Conservation (phyloP, 768 basidiomycete species). For the Strobilomyces dryophilus region DNA sequence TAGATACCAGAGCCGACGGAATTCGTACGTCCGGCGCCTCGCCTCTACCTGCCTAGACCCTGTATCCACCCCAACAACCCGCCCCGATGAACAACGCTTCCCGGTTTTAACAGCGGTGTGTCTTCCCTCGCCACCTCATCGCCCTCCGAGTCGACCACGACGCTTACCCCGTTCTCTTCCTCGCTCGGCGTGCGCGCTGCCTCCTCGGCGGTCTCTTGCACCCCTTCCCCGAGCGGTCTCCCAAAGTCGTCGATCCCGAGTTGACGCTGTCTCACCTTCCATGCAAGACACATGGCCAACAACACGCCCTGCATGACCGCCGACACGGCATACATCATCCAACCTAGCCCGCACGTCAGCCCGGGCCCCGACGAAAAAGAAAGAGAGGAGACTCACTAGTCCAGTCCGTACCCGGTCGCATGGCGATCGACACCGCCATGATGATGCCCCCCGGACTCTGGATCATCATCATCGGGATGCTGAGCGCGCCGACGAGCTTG, state of each 20-base stretch:
- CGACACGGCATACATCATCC: conserved; percentile 77
- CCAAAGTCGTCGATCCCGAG: conserved; percentile 91
- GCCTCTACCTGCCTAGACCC: conserved; percentile 11
- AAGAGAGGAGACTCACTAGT: conserved; percentile 49
- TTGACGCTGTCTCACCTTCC: conserved; percentile 73
- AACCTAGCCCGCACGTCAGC: conserved; percentile 41
- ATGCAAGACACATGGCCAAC: conserved; percentile 79
- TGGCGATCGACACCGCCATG: conserved; percentile 82
- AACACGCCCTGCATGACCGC: conserved; percentile 82
- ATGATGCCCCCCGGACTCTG: conserved; percentile 86
- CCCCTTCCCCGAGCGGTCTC: conserved; percentile 36
- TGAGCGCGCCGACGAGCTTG: conserved; percentile 87
- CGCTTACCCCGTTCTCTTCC: conserved; percentile 12
- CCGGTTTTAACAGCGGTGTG: conserved; percentile 23
- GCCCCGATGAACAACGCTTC: conserved; percentile 15
- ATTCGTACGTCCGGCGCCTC: not conserved
- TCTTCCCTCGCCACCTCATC: conserved; percentile 12
- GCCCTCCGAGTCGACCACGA: conserved; percentile 18
- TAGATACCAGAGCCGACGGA: too few relatives aligned
- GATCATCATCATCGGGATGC: conserved; percentile 94
- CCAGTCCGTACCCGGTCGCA: conserved; percentile 81
- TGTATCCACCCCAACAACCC: conserved; percentile 25
- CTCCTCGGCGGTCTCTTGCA: not conserved
- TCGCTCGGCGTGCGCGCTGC: not conserved
- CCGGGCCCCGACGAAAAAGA: not conserved